Evolutionary conservation across 176 grass and related monocot genomes (phyloP).

Genomic region (Chrysopogon serrulatus): DNA sequence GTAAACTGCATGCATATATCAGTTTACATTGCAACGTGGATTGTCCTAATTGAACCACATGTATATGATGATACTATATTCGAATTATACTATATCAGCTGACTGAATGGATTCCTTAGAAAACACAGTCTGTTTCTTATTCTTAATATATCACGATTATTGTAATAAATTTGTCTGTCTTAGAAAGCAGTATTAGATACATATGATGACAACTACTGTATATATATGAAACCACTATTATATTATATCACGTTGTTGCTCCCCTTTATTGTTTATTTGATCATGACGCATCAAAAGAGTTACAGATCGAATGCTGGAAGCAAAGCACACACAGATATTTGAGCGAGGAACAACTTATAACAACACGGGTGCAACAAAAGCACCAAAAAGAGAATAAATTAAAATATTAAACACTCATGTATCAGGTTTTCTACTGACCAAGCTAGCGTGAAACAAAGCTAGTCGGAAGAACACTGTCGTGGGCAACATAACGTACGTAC

Average conservation of each 20-base stretch:
- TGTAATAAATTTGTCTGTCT: too few relatives aligned
- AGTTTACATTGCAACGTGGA: too few relatives aligned
- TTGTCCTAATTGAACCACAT: too few relatives aligned
- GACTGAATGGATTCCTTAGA: too few relatives aligned
- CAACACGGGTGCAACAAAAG: neutral
- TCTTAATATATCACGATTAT: too few relatives aligned
- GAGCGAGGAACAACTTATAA: neutral
- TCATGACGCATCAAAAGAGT: neutral
- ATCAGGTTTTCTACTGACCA: neutral
- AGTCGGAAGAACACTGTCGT: neutral
- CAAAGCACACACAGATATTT: neutral
- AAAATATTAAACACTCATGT: neutral
- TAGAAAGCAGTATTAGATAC: too few relatives aligned
- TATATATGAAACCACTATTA: neutral
- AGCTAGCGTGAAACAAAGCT: neutral
- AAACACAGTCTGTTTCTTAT: too few relatives aligned
- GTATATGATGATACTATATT: too few relatives aligned
- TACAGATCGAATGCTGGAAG: neutral
- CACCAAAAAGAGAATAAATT: neutral
- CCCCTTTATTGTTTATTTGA: neutral
- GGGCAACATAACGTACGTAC: neutral
- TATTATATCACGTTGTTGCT: neutral
- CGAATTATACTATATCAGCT: too few relatives aligned
- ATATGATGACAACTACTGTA: neutral
- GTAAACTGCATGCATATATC: too few relatives aligned